Base-by-base conservation (phyloP, 768 basidiomycete species). In the Psilocybe subaeruginosa region DNA sequence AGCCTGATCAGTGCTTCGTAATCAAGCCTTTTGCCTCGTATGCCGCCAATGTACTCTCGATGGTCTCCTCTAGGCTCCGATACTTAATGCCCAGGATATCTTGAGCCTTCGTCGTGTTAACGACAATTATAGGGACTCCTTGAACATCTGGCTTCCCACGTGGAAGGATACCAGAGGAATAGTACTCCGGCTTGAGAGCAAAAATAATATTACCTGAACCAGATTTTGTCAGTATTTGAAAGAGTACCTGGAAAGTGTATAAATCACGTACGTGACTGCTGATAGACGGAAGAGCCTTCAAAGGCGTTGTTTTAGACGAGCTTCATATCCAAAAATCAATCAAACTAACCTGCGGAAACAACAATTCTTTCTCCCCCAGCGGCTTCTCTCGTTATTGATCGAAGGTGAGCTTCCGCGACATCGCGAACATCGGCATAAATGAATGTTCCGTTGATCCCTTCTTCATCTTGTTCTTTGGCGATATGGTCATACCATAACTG, bases 281-380 rank as follows among this genome's bases (percentile, higher is more conserved):
- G 60, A 33, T 54, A 56, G 17, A 47, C 51, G 11, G 47, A 17
- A 8, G 52, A 54, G 11, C 35, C 59, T 60, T 29, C 6, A 8
- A 27, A 6, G 14, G 23, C 23, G 23, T 23, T 23, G 23, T 23
- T 23, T 23, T 23, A 23, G 23, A 23, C 23, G 23, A 23, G 23
- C 23, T 23, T 23, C 2, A 23, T 23, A 23, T 23, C 23, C 23
- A 39, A 14, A 43, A 43, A n/a, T n/a, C 61, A 41, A 31, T 14
- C 37, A n/a, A 16, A 43, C 41, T 5, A 56, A 70, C 79, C 77
- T 1, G 69, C 72, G n/a, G 72, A 72, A 39, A 84, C 63, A 64
- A 89, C 77, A 66, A 89, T 81, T 41, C 89, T 76, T 56, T 89
- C 76, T 2, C 84, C 83, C 3, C 80, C 81, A 0, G 86, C 87